These are phyloP conservation scores for Tremella fuciformis DNA, from an alignment of 768 basidiomycete species.

Conservation along the genomic window DNA sequence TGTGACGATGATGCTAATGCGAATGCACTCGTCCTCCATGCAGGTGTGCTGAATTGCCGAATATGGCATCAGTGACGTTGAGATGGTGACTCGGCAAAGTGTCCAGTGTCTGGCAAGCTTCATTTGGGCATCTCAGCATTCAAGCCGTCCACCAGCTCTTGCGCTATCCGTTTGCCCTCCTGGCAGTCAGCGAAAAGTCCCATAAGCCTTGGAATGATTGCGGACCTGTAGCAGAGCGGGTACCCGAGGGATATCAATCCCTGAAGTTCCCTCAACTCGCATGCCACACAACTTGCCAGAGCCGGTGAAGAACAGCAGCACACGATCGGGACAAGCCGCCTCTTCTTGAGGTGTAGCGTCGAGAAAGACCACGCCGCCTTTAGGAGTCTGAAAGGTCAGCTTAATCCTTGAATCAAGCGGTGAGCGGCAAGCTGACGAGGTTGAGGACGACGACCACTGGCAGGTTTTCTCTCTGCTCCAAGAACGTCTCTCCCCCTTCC, in stretches of 20 bases:
- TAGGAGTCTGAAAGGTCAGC: not conserved
- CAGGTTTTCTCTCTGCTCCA: conserved; percentile 32
- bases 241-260: conserved; percentile 33
- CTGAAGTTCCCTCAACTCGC: conserved; percentile 44
- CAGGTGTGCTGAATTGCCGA: too few relatives aligned
- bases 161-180: conserved; percentile 24
- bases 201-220: too few relatives aligned
- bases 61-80: too few relatives aligned
- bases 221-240: conserved; percentile 31
- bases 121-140: conserved; percentile 17
- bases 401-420: too few relatives aligned
- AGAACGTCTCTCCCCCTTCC: conserved; percentile 31
- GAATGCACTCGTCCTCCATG: too few relatives aligned
- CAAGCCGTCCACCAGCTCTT: conserved; percentile 13
- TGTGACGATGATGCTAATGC: conserved; percentile 1
- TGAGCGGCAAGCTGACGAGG: conserved; percentile 31
- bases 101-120: not conserved
- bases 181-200: not conserved
- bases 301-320: conserved; percentile 42
- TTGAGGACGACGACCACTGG: conserved; percentile 48
- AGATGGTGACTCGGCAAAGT: not conserved
- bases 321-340: conserved; percentile 45
- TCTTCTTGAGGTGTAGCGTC: conserved; percentile 49
- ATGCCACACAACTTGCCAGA: conserved; percentile 41
- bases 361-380: conserved; percentile 30